Conservation (phyloP, 2,329 filamentous ascomycete genomes). For the Colletotrichum musicola region DNA sequence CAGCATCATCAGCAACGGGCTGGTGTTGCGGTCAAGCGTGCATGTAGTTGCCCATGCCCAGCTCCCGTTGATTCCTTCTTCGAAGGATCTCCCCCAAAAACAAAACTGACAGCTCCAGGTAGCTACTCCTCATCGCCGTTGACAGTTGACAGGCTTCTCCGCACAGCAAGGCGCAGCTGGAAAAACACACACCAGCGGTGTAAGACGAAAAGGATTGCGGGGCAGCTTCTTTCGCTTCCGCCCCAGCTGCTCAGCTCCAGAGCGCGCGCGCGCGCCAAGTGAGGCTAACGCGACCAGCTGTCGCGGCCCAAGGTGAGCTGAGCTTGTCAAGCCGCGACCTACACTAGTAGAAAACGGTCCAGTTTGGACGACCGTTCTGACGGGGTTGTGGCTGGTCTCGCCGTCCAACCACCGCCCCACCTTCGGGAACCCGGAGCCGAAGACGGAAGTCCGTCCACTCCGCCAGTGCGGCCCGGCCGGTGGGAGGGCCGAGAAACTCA, state of each 20-base stretch:
- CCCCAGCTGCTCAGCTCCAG: neutral
- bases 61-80: too few relatives aligned
- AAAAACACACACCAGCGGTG: neutral
- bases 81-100: too few relatives aligned
- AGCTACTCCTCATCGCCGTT: too few relatives aligned
- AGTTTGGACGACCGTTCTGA: too few relatives aligned
- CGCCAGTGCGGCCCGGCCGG: conserved; percentile 13
- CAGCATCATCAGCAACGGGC: too few relatives aligned
- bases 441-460: conserved; percentile 16
- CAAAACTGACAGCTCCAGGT: too few relatives aligned
- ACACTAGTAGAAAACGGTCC: too few relatives aligned
- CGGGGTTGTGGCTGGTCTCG: too few relatives aligned
- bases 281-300: neutral
- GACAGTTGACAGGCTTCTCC: too few relatives aligned
- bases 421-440: neutral
- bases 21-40: too few relatives aligned
- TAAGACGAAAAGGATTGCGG: conserved; percentile 6
- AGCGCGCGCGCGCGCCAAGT: neutral
- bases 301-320: conserved; percentile 1
- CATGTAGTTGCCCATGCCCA: too few relatives aligned
- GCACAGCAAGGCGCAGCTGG: too few relatives aligned
- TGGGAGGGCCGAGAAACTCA: neutral
- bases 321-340: neutral
- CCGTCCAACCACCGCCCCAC: neutral
- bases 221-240: neutral